phyloP scores from a whole-genome alignment of 371 early-diverging fungal genomes.

The Mortierella sp. region DNA sequence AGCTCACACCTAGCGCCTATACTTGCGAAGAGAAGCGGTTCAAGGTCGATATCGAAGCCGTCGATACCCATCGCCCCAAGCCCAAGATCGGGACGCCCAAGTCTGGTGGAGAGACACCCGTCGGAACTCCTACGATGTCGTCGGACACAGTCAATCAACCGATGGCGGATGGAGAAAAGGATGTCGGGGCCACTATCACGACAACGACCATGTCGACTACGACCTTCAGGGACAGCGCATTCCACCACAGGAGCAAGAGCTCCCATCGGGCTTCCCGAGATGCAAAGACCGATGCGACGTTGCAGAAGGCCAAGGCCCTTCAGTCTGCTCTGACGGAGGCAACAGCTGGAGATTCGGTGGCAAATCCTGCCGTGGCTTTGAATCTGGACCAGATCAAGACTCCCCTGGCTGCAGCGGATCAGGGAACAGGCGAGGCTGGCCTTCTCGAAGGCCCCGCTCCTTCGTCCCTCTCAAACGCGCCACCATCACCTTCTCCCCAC shows the following conservation, averaged over 20 bases:
- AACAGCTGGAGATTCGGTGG: constrained; percentile 5
- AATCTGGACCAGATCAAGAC: constrained; percentile 28
- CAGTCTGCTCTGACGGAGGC: constrained; percentile 31
- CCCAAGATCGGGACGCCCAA: constrained; percentile 48
- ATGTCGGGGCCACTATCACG: constrained; percentile 46
- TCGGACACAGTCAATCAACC: constrained; percentile 16
- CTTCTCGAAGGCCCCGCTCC: background rate
- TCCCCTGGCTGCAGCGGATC: constrained; percentile 6
- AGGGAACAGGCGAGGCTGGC: background rate
- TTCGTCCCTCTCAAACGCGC: background rate
- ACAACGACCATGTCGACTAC: constrained; percentile 55
- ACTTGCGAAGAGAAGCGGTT: constrained; percentile 92
- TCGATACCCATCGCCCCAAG: constrained; percentile 86
- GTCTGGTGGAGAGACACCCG: constrained; percentile 14
- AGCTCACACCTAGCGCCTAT: constrained; percentile 95
- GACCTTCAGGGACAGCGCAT: constrained; percentile 43
- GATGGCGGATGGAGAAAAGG: constrained; percentile 17
- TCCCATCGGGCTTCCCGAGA: constrained; percentile 11
- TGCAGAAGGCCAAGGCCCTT: constrained; percentile 24
- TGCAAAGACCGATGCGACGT: background rate
- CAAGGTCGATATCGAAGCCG: constrained; percentile 87
- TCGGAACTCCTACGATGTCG: background rate
- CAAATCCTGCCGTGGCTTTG: constrained; percentile 23
- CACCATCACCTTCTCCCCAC: background rate
- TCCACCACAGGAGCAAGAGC: constrained; percentile 35